Percentiles rank a stretch among this genome's conserved stretches.
These are phyloP conservation scores for Amylocystis lapponica DNA, from an alignment of 768 basidiomycete species.

Conservation along the genomic window DNA sequence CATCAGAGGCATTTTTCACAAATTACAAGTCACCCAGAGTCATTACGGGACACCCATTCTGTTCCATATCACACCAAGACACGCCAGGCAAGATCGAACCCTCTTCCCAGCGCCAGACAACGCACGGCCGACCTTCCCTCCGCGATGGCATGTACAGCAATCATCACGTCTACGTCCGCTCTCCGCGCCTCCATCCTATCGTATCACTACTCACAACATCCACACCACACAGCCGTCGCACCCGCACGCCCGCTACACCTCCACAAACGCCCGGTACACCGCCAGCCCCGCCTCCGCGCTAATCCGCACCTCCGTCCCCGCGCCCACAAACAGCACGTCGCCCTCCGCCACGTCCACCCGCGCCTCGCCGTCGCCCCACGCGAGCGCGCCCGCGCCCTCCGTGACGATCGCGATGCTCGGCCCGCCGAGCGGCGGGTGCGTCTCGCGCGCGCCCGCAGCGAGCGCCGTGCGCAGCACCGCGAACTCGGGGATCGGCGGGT, in stretches of 20 bases:
- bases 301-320: slow-evolving; percentile 54
- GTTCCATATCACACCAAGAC: too few species aligned
- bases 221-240: neutral
- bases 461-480: slow-evolving; percentile 69
- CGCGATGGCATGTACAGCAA: too few species aligned
- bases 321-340: slow-evolving; percentile 79
- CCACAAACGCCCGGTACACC: slow-evolving; percentile 68
- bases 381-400: slow-evolving; percentile 52
- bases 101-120: too few species aligned
- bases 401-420: slow-evolving; percentile 84
- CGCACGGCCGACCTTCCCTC: too few species aligned
- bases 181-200: too few species aligned
- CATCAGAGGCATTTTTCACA: too few species aligned
- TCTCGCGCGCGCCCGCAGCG: slow-evolving; percentile 36
- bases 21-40: too few species aligned
- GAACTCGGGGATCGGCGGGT: slow-evolving; percentile 94
- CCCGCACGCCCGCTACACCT: slow-evolving; percentile 27
- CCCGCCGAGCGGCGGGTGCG: slow-evolving; percentile 62
- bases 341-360: slow-evolving; percentile 48
- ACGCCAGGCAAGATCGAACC: too few species aligned
- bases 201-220: neutral
- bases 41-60: too few species aligned
- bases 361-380: slow-evolving; percentile 38
- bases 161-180: too few species aligned
- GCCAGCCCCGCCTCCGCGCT: slow-evolving; percentile 34